Conservation (phyloP, 768 basidiomycete genomes). For the Tricholoma furcatifolium region DNA sequence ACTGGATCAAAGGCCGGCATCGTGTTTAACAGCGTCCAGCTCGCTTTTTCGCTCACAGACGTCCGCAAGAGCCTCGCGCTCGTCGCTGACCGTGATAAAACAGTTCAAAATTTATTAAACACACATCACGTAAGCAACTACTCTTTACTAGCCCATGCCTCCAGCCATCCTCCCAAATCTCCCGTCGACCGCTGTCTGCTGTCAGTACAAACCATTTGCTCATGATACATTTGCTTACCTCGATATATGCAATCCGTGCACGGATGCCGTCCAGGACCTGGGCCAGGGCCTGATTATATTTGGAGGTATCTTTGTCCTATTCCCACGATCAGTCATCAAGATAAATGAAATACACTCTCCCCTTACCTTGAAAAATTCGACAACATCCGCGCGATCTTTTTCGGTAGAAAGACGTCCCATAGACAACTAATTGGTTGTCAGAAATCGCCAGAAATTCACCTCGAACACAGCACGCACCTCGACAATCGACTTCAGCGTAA, state of each 20-base stretch:
- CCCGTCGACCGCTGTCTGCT: conserved; percentile 50
- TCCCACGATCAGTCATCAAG: conserved; percentile 20
- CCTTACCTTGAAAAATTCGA: conserved; percentile 73
- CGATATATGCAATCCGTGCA: conserved; percentile 58
- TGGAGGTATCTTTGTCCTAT: conserved; percentile 67
- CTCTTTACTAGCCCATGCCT: conserved; percentile 21
- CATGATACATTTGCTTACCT: conserved; percentile 37
- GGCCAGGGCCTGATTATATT: conserved; percentile 60
- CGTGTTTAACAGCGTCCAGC: conserved; percentile 19
- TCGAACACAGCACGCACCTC: conserved; percentile 38
- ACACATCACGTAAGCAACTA: conserved; percentile 22
- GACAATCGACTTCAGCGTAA: conserved; percentile 51
- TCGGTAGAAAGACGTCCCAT: conserved; percentile 51
- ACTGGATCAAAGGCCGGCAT: conserved; percentile 87
- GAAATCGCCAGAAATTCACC: conserved; percentile 10
- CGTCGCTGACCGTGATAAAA: conserved; percentile 20
- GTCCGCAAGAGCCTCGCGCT: conserved; percentile 16
- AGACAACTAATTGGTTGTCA: conserved; percentile 28
- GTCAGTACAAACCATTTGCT: not conserved
- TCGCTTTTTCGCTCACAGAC: conserved; percentile 12
- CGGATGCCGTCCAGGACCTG: conserved; percentile 71
- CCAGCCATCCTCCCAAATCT: conserved; percentile 58
- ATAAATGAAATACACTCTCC: conserved; percentile 11
- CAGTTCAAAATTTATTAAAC: conserved; percentile 20
- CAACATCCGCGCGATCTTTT: conserved; percentile 60